phyloP scores from a whole-genome alignment of 2,329 filamentous ascomycete species.

The Fonsecaea multimorphosa region DNA sequence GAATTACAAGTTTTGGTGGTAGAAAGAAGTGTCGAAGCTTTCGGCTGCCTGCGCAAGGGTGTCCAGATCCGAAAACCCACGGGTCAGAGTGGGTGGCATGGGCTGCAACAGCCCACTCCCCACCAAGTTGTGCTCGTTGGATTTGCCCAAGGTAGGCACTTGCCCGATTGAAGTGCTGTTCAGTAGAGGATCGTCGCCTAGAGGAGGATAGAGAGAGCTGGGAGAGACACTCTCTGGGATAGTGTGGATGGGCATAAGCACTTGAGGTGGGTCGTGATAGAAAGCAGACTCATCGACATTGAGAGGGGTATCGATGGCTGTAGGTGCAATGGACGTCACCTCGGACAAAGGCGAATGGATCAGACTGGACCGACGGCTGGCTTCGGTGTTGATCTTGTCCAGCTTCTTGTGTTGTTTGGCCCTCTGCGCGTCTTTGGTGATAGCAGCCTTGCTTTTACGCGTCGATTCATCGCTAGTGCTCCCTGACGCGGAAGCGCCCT shows the following conservation, averaged over 20 bases:
- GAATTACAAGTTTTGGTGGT: constrained; percentile 30
- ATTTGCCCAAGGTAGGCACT: constrained; percentile 22
- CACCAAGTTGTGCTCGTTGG: constrained; percentile 3
- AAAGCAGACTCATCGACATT: constrained; percentile 30
- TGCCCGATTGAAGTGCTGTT: constrained; percentile 10
- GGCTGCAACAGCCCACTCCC: constrained; percentile 13
- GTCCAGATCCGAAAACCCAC: constrained; percentile 41
- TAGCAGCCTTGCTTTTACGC: constrained; percentile 38
- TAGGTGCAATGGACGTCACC: constrained; percentile 35
- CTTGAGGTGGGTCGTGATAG: constrained; percentile 30
- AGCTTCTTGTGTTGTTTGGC: constrained; percentile 28
- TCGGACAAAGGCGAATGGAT: constrained; percentile 39
- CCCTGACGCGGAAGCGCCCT: constrained; percentile 38
- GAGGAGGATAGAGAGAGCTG: constrained; percentile 37
- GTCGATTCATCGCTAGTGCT: constrained; percentile 33
- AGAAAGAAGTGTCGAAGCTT: constrained; percentile 38
- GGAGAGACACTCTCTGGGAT: constrained; percentile 36
- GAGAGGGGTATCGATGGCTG: constrained; percentile 34
- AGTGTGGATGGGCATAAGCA: constrained; percentile 34
- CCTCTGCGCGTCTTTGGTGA: constrained; percentile 39
- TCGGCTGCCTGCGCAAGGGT: constrained; percentile 40
- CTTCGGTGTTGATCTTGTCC: constrained; percentile 26
- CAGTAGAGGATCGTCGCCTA: constrained; percentile 35
- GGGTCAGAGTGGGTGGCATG: constrained; percentile 32
- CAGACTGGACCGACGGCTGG: constrained; percentile 32